Evolutionary conservation across 2,329 filamentous ascomycete species (phyloP), one percentile per base, ranked within the genome.

Genomic region (Cladosporium oxysporum): DNA sequence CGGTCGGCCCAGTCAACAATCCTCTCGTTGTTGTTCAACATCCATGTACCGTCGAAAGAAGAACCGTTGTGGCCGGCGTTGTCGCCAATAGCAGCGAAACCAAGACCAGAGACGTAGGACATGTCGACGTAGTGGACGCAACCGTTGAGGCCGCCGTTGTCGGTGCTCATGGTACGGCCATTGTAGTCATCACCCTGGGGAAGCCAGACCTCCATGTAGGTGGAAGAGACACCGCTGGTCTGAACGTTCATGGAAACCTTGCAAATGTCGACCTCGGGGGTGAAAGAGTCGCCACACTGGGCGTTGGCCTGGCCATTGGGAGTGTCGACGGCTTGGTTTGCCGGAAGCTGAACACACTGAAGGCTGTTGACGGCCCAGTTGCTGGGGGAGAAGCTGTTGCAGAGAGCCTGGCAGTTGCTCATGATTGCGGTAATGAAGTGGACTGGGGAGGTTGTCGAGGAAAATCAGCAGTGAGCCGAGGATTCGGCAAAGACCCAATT

Each of bases 131-230:
- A 77, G 44, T 70, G 66, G 26, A 76, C 70, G 60, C 74, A 77
- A 11, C 76, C 76, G 58, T 74, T 72, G 58, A 76, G 67, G 58
- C 76, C 76, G 41, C 74, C 73, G 62, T 77, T 77, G 67, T 76
- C 75, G 21, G 74, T 75, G 66, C 70, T 74, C 72, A 78, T 71
- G 53, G 76, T 76, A 60, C 73, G 73, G 47, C 74, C 74, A 65
- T 75, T 75, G 73, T 74, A 75, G 63, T 59, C 26, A 33, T 72
- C 67, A 64, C 76, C 76, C 18, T 73, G 73, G 14, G 80, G 80
- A 18, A 82, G 71, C 79, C 79, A 82, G n/a, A 80, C 79, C 71
- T 82, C 80, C 76, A 81, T 79, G 62, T 76, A 79, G 62, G 80
- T 76, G n/a, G 77, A 75, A 4, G 78, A 79, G 28, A 74, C 71